Evolutionary conservation across 257 asterid genomes (phyloP).

Genomic region (Nicotiana otophora): DNA sequence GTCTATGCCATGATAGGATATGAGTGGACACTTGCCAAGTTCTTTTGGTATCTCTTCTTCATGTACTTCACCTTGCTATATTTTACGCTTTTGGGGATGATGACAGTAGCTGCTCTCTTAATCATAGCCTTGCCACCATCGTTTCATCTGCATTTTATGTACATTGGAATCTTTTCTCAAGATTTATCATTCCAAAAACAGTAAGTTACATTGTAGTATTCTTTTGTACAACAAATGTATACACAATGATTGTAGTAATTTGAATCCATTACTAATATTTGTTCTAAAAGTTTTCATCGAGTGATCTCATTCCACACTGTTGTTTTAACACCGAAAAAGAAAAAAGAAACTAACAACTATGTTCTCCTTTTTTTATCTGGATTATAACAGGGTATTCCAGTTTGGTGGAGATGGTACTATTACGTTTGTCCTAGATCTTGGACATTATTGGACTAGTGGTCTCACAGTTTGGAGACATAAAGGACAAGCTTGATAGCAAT

Average conservation of each 20-base stretch:
- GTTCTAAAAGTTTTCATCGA: neutral
- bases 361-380: neutral
- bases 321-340: neutral
- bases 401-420: constrained; percentile 52
- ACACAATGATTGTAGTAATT: neutral
- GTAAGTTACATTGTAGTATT: neutral
- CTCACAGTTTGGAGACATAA: constrained; percentile 35
- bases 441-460: constrained; percentile 35
- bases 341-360: neutral
- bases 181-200: neutral
- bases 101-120: constrained; percentile 19
- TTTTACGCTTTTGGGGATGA: constrained; percentile 11
- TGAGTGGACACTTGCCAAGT: constrained; percentile 17
- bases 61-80: constrained; percentile 19
- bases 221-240: no score
- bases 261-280: neutral
- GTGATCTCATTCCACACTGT: neutral
- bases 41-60: constrained; percentile 18
- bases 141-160: constrained; percentile 12
- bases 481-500: constrained; percentile 18
- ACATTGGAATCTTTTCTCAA: constrained; percentile 14
- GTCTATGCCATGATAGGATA: constrained; percentile 15
- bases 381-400: constrained; percentile 32
- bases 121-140: constrained; percentile 9
- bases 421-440: constrained; percentile 31